phyloP scores from a whole-genome alignment of 345 rosid genomes.

The Eucalyptus tenuipes region DNA sequence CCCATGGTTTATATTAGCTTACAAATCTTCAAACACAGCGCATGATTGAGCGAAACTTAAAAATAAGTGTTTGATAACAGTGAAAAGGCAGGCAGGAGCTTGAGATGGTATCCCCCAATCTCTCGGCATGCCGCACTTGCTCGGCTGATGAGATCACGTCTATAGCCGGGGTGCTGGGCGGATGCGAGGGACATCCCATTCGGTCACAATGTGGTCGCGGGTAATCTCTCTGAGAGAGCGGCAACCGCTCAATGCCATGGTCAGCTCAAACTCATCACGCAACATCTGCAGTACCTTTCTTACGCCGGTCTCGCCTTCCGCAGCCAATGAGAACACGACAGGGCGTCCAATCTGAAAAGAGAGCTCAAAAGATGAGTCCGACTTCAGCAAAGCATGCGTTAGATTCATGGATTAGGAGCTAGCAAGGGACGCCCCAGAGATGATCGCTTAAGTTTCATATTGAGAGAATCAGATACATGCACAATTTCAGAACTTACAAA shows the following conservation, averaged over 20 bases:
- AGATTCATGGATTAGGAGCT: neutral
- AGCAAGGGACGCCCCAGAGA: neutral
- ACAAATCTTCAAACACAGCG: neutral
- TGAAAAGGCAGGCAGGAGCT: neutral
- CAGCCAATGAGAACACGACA: constrained; percentile 68
- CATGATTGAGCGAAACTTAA: neutral
- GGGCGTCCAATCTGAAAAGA: constrained; percentile 80
- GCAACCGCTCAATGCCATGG: constrained; percentile 89
- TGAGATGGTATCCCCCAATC: neutral
- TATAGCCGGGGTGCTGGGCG: constrained; percentile 21
- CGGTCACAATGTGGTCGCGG: constrained; percentile 51
- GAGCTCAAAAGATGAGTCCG: neutral
- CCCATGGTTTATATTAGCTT: neutral
- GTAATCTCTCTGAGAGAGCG: constrained; percentile 75
- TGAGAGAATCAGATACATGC: neutral
- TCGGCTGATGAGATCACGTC: neutral
- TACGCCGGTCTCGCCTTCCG: constrained; percentile 67
- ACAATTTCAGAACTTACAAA: constrained; percentile 40
- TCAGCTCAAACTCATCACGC: constrained; percentile 71
- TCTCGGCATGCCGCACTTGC: neutral
- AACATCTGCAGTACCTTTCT: constrained; percentile 69
- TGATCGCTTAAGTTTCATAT: neutral
- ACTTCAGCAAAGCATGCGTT: neutral
- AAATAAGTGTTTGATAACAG: neutral
- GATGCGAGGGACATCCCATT: constrained; percentile 59